Percentiles rank a stretch among this genome's conserved stretches.
Conservation (phyloP, 164 flowering plant genomes). For the Sextonia rubra region DNA sequence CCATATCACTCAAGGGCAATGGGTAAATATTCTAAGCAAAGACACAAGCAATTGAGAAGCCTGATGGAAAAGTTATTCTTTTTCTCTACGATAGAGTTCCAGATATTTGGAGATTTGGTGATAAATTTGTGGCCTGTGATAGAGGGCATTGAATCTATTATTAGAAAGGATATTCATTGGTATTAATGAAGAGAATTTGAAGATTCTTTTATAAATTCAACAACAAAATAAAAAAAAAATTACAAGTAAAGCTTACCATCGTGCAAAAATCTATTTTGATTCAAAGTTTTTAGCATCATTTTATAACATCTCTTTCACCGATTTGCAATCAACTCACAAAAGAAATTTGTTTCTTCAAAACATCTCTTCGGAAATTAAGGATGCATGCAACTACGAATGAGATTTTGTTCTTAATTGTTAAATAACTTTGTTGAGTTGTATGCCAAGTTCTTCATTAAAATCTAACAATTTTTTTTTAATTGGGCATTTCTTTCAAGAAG, state of each 20-base stretch:
- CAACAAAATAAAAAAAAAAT: neutral
- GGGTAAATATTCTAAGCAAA: too few species aligned
- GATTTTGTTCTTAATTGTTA: neutral
- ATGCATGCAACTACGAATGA: neutral
- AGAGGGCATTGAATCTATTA: too few species aligned
- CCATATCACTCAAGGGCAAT: too few species aligned
- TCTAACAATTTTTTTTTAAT: neutral
- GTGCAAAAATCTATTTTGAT: neutral
- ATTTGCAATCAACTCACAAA: neutral
- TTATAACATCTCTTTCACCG: neutral
- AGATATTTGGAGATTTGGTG: too few species aligned
- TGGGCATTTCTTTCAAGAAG: neutral
- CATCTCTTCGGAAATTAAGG: neutral
- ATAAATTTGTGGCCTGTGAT: too few species aligned
- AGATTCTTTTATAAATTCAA: neutral
- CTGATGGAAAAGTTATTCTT: too few species aligned
- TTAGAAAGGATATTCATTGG: too few species aligned
- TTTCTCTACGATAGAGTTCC: too few species aligned
- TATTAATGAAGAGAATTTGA: neutral
- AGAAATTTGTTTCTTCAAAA: neutral
- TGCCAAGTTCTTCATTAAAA: neutral
- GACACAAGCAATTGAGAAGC: too few species aligned
- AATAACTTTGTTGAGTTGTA: neutral
- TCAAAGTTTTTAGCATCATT: neutral
- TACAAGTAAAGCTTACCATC: neutral